These are phyloP conservation scores for Pleurotus ostreatus DNA, from an alignment of 768 basidiomycete genomes.

Conservation along the genomic window DNA sequence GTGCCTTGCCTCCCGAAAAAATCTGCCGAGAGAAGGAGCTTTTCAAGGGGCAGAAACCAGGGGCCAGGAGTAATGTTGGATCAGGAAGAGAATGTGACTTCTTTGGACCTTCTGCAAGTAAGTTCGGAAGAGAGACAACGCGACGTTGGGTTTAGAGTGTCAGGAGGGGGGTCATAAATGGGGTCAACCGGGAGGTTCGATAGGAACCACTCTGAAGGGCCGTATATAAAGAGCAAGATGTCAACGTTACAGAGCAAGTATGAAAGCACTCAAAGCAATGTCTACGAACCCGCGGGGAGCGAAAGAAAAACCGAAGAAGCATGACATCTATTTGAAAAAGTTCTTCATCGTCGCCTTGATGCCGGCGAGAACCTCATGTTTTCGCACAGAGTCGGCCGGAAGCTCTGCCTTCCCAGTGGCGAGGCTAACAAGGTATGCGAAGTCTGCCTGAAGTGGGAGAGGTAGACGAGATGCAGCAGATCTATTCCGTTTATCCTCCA, in stretches of 20 bases:
- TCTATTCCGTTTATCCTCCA: conserved; percentile 59
- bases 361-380: conserved; percentile 47
- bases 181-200: neutral
- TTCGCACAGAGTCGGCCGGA: conserved; percentile 50
- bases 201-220: too few species aligned
- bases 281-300: neutral
- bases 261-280: neutral
- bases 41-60: too few species aligned
- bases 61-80: too few species aligned
- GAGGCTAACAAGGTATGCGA: conserved; percentile 69
- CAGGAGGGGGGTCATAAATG: neutral
- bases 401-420: conserved; percentile 49
- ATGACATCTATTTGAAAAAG: conserved; percentile 9
- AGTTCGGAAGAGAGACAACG: too few species aligned
- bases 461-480: conserved; percentile 60
- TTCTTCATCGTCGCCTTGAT: conserved; percentile 36
- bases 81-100: too few species aligned
- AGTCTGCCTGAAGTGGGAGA: conserved; percentile 84
- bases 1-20: too few species aligned
- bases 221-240: too few species aligned
- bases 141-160: neutral
- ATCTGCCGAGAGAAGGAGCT: too few species aligned
- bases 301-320: neutral
- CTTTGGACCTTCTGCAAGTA: too few species aligned
- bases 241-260: neutral